Conservation (phyloP, 352 stramenopile species). For the Phytophthora syringae region DNA sequence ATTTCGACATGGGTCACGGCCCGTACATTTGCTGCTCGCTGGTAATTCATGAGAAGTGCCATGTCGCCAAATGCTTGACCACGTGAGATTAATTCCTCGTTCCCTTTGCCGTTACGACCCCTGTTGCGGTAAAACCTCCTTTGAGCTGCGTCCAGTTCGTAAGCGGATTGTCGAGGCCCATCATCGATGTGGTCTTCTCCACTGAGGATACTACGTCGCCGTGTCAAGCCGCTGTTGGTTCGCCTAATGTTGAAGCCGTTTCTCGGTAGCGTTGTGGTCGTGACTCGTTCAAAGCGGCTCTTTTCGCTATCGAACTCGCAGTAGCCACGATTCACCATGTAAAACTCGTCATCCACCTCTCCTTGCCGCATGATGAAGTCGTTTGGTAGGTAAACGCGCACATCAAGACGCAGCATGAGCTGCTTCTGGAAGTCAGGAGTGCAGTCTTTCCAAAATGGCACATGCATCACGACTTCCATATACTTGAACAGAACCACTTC, state of each 20-base stretch:
- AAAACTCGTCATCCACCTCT: constrained; percentile 69
- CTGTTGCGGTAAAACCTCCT: constrained; percentile 20
- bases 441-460: constrained; percentile 63
- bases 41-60: constrained; percentile 63
- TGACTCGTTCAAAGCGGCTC: constrained; percentile 43
- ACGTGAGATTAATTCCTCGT: constrained; percentile 22
- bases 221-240: constrained; percentile 14
- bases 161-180: constrained; percentile 20
- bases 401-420: constrained; percentile 56
- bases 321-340: constrained; percentile 70
- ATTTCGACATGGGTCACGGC: constrained; percentile 62
- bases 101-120: constrained; percentile 3
- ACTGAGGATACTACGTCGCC: constrained; percentile 5
- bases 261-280: constrained; percentile 8
- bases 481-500: constrained; percentile 71
- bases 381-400: constrained; percentile 75
- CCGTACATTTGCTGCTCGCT: constrained; percentile 45
- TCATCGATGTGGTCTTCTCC: constrained; percentile 9
- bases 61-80: constrained; percentile 60
- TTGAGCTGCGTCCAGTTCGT: constrained; percentile 32
- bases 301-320: constrained; percentile 46
- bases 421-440: constrained; percentile 74
- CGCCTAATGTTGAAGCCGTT: constrained; percentile 6
- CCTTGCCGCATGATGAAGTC: constrained; percentile 72
- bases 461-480: constrained; percentile 66